Percentiles rank a stretch among this genome's conserved stretches.
Evolutionary conservation across 2,329 filamentous ascomycete species (phyloP).

Genomic region (Ceratocystis lukuohia): DNA sequence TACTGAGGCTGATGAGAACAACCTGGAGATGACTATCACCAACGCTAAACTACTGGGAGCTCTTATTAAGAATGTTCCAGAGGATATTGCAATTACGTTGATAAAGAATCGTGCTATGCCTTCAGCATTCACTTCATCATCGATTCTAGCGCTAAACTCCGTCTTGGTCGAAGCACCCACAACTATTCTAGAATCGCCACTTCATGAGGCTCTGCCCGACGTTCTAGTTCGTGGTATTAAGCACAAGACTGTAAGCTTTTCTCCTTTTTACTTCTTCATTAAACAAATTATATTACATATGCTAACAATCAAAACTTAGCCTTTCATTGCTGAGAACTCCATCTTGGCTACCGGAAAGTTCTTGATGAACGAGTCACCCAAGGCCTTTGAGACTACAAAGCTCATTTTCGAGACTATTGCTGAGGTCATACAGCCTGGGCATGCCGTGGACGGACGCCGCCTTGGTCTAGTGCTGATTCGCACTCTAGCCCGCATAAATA

Average conservation of each 20-base stretch:
- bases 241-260: slow-evolving; percentile 54
- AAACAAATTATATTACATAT: background rate
- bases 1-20: slow-evolving; percentile 60
- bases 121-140: slow-evolving; percentile 59
- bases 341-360: slow-evolving; percentile 87
- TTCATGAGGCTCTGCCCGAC: slow-evolving; percentile 62
- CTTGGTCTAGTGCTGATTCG: slow-evolving; percentile 77
- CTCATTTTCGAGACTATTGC: slow-evolving; percentile 68
- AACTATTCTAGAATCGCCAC: slow-evolving; percentile 49
- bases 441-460: slow-evolving; percentile 68
- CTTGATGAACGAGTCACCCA: slow-evolving; percentile 54
- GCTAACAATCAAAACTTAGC: slow-evolving; percentile 32
- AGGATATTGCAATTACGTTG: slow-evolving; percentile 48
- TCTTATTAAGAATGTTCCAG: slow-evolving; percentile 71
- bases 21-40: slow-evolving; percentile 70
- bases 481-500: slow-evolving; percentile 66
- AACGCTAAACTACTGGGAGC: slow-evolving; percentile 83
- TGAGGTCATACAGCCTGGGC: slow-evolving; percentile 60
- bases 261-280: background rate
- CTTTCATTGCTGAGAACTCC: slow-evolving; percentile 77
- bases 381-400: slow-evolving; percentile 64
- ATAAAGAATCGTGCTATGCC: slow-evolving; percentile 66
- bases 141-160: slow-evolving; percentile 76
- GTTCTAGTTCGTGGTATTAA: slow-evolving; percentile 67
- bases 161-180: slow-evolving; percentile 69